A percentile compares a stretch with the other conserved stretches of the same genome.
These are phyloP conservation scores for Talaromyces marneffei DNA, from an alignment of 2,329 filamentous ascomycete genomes.

Conservation along the genomic window DNA sequence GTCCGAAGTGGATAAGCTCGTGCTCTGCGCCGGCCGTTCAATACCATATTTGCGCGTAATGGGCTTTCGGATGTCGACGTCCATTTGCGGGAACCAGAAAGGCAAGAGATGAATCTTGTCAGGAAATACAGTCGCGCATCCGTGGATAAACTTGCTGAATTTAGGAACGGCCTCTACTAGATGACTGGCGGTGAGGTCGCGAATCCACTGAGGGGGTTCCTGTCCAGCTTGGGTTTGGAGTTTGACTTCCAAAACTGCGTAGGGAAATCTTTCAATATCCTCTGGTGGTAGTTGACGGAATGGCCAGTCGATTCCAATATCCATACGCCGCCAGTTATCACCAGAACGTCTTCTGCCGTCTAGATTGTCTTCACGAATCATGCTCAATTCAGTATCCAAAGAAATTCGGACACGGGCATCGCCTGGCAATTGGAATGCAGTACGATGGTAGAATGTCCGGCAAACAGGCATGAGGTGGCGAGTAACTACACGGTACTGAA, in stretches of 20 bases:
- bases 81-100: constrained; percentile 98
- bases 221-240: constrained; percentile 93
- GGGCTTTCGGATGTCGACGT: constrained; percentile 93
- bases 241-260: constrained; percentile 94
- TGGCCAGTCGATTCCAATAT: constrained; percentile 93
- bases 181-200: constrained; percentile 85
- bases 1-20: constrained; percentile 69
- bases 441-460: constrained; percentile 95
- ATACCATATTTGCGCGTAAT: constrained; percentile 86
- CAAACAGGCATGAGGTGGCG: constrained; percentile 84
- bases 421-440: constrained; percentile 92
- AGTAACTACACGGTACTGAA: constrained; percentile 88
- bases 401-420: constrained; percentile 96
- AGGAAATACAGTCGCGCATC: constrained; percentile 80
- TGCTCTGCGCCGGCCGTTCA: constrained; percentile 67
- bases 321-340: constrained; percentile 92
- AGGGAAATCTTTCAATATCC: constrained; percentile 88
- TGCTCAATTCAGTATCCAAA: constrained; percentile 89
- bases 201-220: constrained; percentile 93
- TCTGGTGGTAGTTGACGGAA: constrained; percentile 81
- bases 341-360: constrained; percentile 71
- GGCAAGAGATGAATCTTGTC: constrained; percentile 82
- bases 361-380: constrained; percentile 91
- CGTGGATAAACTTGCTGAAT: constrained; percentile 99
- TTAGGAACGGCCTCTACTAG: constrained; percentile 98